phyloP scores from a whole-genome alignment of 1,139 yeast genomes.

The Diutina catenulata region DNA sequence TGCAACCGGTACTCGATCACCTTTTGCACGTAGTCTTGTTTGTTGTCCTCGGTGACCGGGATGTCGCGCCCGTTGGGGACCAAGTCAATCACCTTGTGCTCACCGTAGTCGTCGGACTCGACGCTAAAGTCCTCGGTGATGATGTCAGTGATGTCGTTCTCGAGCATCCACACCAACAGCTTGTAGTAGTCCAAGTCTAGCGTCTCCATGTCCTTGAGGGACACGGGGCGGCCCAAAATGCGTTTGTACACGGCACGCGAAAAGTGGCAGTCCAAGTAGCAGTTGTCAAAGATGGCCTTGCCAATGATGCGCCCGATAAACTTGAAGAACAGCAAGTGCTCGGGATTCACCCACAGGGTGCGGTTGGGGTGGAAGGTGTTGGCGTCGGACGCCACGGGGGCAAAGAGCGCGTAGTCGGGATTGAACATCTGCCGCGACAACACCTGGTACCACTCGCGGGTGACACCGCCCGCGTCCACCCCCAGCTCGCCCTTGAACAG shows the following conservation, averaged over 20 bases:
- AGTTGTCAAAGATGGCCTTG: constrained; percentile 82
- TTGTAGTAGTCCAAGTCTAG: constrained; percentile 88
- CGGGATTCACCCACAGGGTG: constrained; percentile 87
- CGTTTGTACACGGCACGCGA: constrained; percentile 90
- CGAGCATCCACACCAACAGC: constrained; percentile 91
- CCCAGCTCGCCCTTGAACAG: constrained; percentile 90
- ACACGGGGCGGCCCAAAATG: constrained; percentile 68
- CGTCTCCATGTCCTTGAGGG: constrained; percentile 90
- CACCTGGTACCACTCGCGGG: constrained; percentile 96
- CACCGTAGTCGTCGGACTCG: constrained; percentile 92
- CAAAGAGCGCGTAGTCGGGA: constrained; percentile 88
- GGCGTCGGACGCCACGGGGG: constrained; percentile 86
- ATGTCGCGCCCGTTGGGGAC: constrained; percentile 75
- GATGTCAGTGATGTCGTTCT: constrained; percentile 91
- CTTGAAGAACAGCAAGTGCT: constrained; percentile 83
- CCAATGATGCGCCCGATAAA: constrained; percentile 93
- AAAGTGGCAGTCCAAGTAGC: constrained; percentile 88
- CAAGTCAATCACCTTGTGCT: constrained; percentile 67
- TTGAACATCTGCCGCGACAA: constrained; percentile 91
- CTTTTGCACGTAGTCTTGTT: constrained; percentile 74
- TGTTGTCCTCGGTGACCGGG: constrained; percentile 83
- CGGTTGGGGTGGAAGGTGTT: constrained; percentile 95
- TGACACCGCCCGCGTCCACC: constrained; percentile 96
- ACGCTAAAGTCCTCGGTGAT: constrained; percentile 94
- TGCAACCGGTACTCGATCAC: constrained; percentile 84